Evolutionary conservation across 352 stramenopile genomes (phyloP).

Genomic region (Phytophthora colocasiae): DNA sequence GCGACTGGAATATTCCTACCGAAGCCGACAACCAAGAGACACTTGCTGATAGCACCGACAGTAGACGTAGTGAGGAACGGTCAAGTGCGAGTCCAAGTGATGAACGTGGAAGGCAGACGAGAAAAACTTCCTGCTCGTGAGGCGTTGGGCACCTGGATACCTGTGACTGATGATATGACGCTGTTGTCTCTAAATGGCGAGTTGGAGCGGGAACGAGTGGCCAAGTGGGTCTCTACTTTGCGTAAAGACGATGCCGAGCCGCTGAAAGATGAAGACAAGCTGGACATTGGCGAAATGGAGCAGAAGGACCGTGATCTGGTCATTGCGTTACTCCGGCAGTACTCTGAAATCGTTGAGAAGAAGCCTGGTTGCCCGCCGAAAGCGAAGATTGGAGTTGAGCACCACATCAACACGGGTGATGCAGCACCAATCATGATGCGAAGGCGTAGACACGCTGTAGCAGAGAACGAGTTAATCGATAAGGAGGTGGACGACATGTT

Average conservation of each 20-base stretch:
- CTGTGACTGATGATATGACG: too few species aligned
- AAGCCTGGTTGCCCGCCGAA: constrained; percentile 5
- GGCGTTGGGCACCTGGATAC: not conserved
- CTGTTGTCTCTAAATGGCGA: too few species aligned
- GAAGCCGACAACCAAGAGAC: not conserved
- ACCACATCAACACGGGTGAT: constrained; percentile 29
- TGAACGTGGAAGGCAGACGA: constrained; percentile 21
- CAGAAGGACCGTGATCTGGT: not conserved
- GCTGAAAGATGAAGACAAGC: not conserved
- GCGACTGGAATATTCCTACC: constrained; percentile 5
- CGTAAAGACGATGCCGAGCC: not conserved
- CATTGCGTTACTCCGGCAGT: not conserved
- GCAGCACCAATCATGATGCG: constrained; percentile 21
- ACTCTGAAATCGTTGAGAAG: not conserved
- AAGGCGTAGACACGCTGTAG: not conserved
- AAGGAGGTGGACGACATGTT: constrained; percentile 29
- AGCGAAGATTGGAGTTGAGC: constrained; percentile 1
- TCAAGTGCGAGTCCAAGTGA: not conserved
- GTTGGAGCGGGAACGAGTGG: not conserved
- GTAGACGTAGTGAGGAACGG: not conserved
- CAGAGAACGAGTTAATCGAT: constrained; percentile 19
- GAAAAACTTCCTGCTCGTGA: not conserved
- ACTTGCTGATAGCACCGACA: constrained; percentile 19
- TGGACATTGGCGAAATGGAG: constrained; percentile 10
- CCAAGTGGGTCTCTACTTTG: not conserved